Base-by-base conservation (phyloP, 1,284 basidiomycete genomes). In the Termitomyces sp. region DNA sequence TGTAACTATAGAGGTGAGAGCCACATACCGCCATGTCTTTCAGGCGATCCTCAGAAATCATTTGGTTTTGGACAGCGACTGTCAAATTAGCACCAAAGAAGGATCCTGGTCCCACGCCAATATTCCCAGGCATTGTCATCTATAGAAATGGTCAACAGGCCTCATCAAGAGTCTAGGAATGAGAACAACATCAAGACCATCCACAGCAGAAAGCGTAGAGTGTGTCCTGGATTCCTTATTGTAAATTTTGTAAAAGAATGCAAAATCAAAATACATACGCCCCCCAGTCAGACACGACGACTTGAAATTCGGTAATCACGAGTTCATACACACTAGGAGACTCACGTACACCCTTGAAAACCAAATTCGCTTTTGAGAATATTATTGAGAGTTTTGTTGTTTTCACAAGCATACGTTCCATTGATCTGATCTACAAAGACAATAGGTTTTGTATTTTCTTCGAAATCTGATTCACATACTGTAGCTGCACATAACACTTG, bases 351-450 rank as follows among this genome's bases (percentile, higher is more conserved):
- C 24, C 91, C 91, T 68, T 86, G 84, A 78, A 92, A 94, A 2
- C 85, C 87, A 53, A 83, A 81, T 70, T 94, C 89, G 28, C 76
- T 73, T 73, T 94, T 94, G 57, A 94, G 74, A 38, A 93, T 76
- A 53, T 83, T 79, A 71, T 92, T 94, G 66, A 92, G 70, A 38
- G 84, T 77, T 61, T 84, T 79, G 64, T 84, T 77, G 65, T 90
- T 92, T 67, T 91, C 83, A 68, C 90, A 93, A 1, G 90, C 84
- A 58, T 84, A 88, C 0, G 87, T 90, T 33, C 81, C 83, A 68
- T 94, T 94, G 65, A 93, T 73, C 42, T 79, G 66, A 64, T 83
- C 80, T 83, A 52, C 5, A 19, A 43, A 42, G 26, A 43, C 4
- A 15, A 45, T 33, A 2, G 0, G 24, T 24, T 13, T 40, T 19